Percentiles rank a stretch among this genome's conserved stretches.
These are phyloP conservation scores for Dovyalis caffra DNA, from an alignment of 345 rosid species.

Conservation along the genomic window DNA sequence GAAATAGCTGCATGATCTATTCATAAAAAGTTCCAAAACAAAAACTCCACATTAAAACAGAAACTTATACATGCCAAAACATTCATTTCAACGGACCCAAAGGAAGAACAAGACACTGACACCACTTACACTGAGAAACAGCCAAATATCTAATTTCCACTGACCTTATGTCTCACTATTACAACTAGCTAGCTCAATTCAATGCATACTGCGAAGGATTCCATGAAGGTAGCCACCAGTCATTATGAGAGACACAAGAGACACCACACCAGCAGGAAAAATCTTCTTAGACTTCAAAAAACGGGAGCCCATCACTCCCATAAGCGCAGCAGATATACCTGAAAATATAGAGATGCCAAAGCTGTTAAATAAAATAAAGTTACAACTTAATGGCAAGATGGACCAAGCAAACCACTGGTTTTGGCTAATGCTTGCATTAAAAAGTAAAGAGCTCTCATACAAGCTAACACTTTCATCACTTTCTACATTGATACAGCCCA, in stretches of 20 bases:
- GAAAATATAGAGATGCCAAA: slow-evolving; percentile 13
- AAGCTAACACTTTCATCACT: too few species aligned
- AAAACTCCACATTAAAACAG: slow-evolving; percentile 1
- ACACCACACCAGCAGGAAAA: slow-evolving; percentile 85
- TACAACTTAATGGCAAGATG: too few species aligned
- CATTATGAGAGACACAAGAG: slow-evolving; percentile 74
- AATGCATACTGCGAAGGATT: slow-evolving; percentile 60
- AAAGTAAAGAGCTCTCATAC: too few species aligned
- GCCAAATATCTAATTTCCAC: neutral
- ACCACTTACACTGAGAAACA: neutral
- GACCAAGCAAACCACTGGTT: too few species aligned
- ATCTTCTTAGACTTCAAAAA: slow-evolving; percentile 71
- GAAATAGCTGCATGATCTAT: neutral
- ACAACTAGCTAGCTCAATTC: slow-evolving; percentile 5
- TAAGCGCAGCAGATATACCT: slow-evolving; percentile 71
- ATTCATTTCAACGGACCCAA: neutral
- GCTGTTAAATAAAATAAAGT: neutral
- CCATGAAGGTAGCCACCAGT: slow-evolving; percentile 83
- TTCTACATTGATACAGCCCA: neutral
- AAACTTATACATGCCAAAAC: slow-evolving; percentile 5
- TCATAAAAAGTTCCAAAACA: neutral
- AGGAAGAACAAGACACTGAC: neutral
- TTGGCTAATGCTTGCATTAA: too few species aligned
- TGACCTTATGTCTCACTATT: neutral
- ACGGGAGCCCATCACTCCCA: slow-evolving; percentile 83